These are phyloP conservation scores for Scalesia atractyloides DNA, from an alignment of 129 eudicot genomes.

Conservation along the genomic window DNA sequence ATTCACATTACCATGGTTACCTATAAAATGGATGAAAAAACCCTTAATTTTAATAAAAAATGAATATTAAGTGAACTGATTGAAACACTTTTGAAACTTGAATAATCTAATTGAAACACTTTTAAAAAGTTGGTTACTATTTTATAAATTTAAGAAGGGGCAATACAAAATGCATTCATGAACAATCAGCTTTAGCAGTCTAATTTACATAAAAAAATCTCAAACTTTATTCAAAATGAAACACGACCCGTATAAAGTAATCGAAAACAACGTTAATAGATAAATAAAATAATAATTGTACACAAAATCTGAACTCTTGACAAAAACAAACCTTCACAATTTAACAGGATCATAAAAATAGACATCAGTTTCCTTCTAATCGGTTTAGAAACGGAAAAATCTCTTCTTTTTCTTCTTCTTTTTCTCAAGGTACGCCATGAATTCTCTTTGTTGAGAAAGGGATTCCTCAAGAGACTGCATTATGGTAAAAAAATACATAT, in stretches of 20 bases:
- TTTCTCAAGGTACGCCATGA: conserved; percentile 63
- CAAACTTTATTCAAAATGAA: conserved; percentile 19
- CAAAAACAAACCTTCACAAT: conserved; percentile 34
- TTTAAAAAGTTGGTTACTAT: no score
- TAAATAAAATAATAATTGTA: conserved; percentile 8
- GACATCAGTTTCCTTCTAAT: conserved; percentile 14
- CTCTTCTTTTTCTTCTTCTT: conserved; percentile 91
- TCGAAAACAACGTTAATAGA: conserved; percentile 5
- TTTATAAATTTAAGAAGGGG: neutral
- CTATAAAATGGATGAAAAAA: no score
- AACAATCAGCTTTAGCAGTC: neutral
- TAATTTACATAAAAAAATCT: conserved; percentile 18
- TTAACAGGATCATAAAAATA: conserved; percentile 24
- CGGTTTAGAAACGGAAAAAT: conserved; percentile 51
- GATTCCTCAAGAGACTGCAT: conserved; percentile 71
- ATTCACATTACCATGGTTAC: no score
- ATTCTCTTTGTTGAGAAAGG: conserved; percentile 58
- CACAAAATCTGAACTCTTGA: conserved; percentile 31
- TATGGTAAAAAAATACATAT: neutral
- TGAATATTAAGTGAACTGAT: no score
- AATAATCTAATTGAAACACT: no score
- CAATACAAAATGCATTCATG: conserved; percentile 5
- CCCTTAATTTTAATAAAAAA: no score
- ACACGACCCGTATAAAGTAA: conserved; percentile 16
- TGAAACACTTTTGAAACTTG: no score